A percentile compares a stretch with the other conserved stretches of the same genome.
Evolutionary conservation across 768 basidiomycete species (phyloP).

Genomic region (Peribolospora kevripleyi): DNA sequence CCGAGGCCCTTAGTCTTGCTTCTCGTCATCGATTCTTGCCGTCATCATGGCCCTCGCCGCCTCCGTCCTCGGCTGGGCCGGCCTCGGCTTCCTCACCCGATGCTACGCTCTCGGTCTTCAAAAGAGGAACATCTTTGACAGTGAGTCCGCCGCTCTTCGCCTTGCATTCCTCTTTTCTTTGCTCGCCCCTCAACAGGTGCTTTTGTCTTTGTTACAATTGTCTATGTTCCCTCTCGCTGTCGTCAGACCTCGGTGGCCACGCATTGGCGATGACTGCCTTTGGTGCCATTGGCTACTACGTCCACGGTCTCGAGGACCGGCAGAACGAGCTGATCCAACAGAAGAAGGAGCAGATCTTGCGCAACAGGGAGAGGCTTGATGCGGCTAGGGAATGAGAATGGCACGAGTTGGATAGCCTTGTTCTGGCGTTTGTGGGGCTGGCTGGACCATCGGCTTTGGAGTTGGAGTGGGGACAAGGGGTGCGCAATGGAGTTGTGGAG

Average conservation of each 20-base stretch:
- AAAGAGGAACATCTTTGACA: conserved; percentile 48
- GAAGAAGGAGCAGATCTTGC: conserved; percentile 12
- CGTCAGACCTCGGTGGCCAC: conserved; percentile 46
- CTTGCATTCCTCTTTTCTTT: neutral
- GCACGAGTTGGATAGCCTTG: no score
- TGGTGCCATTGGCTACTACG: conserved; percentile 51
- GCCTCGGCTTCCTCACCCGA: conserved; percentile 58
- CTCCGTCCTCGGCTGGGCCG: conserved; percentile 50
- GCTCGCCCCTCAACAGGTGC: neutral
- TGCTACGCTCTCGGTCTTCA: conserved; percentile 73
- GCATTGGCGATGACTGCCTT: conserved; percentile 42
- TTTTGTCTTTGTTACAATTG: neutral
- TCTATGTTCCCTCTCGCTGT: neutral
- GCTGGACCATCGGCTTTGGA: no score
- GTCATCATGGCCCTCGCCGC: conserved; percentile 36
- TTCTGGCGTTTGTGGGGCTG: neutral
- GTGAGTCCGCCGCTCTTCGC: conserved; percentile 29
- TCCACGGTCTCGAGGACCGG: conserved; percentile 22
- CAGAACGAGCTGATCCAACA: conserved; percentile 4
- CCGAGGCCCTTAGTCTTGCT: neutral
- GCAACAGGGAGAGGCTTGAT: conserved; percentile 29
- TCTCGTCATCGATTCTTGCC: conserved; percentile 8
- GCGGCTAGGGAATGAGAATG: conserved; percentile 18
- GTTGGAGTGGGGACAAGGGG: no score
- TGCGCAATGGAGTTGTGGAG: no score